These are phyloP conservation scores for Turritis glabra DNA, from an alignment of 345 rosid genomes.

Conservation along the genomic window DNA sequence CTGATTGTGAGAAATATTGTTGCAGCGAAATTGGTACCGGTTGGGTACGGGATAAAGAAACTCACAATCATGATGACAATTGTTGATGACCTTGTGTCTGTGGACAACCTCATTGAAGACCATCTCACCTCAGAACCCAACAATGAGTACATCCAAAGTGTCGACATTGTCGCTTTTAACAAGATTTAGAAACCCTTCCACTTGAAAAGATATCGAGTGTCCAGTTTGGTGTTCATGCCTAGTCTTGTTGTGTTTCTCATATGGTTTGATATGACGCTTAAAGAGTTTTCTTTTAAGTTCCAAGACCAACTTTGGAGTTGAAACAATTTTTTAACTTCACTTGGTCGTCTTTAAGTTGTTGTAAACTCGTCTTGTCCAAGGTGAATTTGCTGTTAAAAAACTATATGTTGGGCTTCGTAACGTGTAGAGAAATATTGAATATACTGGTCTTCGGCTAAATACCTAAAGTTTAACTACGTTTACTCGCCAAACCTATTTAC, in stretches of 20 bases:
- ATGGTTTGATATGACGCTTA: neutral
- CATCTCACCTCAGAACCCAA: constrained; percentile 69
- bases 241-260: neutral
- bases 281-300: neutral
- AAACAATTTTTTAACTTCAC: neutral
- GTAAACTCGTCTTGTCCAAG: neutral
- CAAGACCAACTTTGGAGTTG: neutral
- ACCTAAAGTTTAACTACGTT: neutral
- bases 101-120: constrained; percentile 77
- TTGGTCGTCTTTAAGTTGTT: neutral
- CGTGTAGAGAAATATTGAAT: neutral
- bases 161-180: constrained; percentile 95
- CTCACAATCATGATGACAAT: constrained; percentile 84
- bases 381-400: neutral
- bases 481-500: neutral
- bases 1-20: neutral
- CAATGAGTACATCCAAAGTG: constrained; percentile 79
- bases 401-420: neutral
- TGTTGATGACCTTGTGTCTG: constrained; percentile 87
- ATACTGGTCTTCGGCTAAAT: too few species aligned
- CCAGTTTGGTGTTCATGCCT: neutral
- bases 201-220: neutral
- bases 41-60: constrained; percentile 96
- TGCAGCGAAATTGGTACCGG: constrained; percentile 80
- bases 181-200: constrained; percentile 51